A percentile compares a stretch with the other conserved stretches of the same genome.
phyloP scores from a whole-genome alignment of 2,329 filamentous ascomycete genomes.

The Pezicula neosporulosa region DNA sequence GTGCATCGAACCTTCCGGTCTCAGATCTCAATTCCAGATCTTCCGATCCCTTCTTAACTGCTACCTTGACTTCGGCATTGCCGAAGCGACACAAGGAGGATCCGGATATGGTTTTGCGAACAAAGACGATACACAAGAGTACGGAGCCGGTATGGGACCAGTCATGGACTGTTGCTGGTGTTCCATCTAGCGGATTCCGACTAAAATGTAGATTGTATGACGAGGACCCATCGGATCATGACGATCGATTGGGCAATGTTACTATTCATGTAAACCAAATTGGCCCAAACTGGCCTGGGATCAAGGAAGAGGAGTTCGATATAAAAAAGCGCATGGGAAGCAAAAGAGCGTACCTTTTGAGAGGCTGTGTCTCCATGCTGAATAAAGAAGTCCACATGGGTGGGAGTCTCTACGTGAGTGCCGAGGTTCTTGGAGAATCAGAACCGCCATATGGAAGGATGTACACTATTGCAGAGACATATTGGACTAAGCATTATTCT shows the following conservation, averaged over 20 bases:
- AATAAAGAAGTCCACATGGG: slow-evolving; percentile 61
- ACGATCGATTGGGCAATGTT: slow-evolving; percentile 85
- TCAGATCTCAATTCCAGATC: slow-evolving; percentile 75
- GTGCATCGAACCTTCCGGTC: slow-evolving; percentile 75
- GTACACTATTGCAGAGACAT: slow-evolving; percentile 75
- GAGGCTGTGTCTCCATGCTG: slow-evolving; percentile 63
- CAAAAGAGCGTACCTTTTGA: slow-evolving; percentile 79
- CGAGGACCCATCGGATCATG: slow-evolving; percentile 80
- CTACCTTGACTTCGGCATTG: slow-evolving; percentile 66
- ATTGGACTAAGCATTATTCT: slow-evolving; percentile 81
- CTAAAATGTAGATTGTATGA: slow-evolving; percentile 88
- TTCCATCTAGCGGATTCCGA: slow-evolving; percentile 75
- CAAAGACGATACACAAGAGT: slow-evolving; percentile 68
- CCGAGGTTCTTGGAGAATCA: slow-evolving; percentile 74
- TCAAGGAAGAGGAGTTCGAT: slow-evolving; percentile 60
- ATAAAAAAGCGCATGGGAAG: slow-evolving; percentile 83
- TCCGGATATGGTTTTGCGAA: slow-evolving; percentile 69
- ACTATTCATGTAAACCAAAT: slow-evolving; percentile 63
- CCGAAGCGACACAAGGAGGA: slow-evolving; percentile 83
- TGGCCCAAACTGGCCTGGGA: slow-evolving; percentile 63
- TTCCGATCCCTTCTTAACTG: slow-evolving; percentile 79
- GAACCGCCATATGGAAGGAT: slow-evolving; percentile 64
- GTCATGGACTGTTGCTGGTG: slow-evolving; percentile 84
- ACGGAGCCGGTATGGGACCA: slow-evolving; percentile 79
- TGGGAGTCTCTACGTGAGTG: slow-evolving; percentile 68